Conservation (phyloP, 345 rosid species). For the Mercurialis annua region DNA sequence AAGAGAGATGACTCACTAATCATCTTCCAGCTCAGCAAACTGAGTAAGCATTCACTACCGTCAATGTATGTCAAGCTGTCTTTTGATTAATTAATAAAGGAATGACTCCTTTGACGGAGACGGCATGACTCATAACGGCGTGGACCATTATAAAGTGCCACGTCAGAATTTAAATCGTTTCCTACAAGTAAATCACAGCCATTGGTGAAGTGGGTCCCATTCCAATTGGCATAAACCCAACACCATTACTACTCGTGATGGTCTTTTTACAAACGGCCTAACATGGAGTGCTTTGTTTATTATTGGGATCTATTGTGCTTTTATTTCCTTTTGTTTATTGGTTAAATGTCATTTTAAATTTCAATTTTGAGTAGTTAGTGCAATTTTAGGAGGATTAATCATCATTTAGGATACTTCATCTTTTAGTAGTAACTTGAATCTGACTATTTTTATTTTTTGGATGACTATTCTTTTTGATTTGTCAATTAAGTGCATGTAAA, state of each 20-base stretch:
- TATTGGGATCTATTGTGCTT: not conserved
- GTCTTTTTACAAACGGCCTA: not conserved
- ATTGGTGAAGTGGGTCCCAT: constrained; percentile 2
- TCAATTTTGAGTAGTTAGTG: not conserved
- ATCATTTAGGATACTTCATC: not conserved
- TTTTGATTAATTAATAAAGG: too few species aligned
- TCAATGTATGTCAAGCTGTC: not conserved
- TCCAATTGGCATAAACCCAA: too few species aligned
- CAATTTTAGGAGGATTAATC: not conserved
- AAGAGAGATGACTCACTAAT: not conserved
- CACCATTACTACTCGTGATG: not conserved
- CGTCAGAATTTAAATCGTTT: constrained; percentile 28
- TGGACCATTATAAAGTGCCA: constrained; percentile 13
- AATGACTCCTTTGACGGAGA: too few species aligned
- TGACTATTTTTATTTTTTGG: too few species aligned
- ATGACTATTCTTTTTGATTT: too few species aligned
- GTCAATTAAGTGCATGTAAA: too few species aligned
- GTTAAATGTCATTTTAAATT: not conserved
- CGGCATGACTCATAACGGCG: not conserved
- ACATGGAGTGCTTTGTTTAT: not conserved
- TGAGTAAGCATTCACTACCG: constrained; percentile 9
- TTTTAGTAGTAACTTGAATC: too few species aligned
- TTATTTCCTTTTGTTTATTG: not conserved
- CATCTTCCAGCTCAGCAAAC: constrained; percentile 15
- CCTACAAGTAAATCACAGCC: constrained; percentile 8